Conservation (phyloP, 2,329 filamentous ascomycete species). For the Apiospora phragmitis region DNA sequence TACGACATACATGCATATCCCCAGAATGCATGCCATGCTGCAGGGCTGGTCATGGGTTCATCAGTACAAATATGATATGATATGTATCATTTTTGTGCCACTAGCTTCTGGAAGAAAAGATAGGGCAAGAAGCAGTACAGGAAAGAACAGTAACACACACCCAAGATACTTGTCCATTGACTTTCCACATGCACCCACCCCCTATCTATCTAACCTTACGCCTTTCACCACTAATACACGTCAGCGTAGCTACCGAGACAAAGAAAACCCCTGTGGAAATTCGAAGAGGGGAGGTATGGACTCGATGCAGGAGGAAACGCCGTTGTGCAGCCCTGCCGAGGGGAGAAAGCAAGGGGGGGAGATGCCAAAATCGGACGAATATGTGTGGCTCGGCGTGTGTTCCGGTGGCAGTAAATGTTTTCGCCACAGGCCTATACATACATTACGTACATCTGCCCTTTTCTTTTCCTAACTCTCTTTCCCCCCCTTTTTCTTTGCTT, state of each 20-base stretch:
- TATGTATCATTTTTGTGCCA: neutral
- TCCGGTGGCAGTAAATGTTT: neutral
- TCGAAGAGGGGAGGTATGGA: neutral
- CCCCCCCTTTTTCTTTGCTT: neutral
- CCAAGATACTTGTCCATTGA: neutral
- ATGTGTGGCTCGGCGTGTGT: neutral
- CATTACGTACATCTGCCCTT: neutral
- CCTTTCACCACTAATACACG: neutral
- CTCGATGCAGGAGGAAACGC: neutral
- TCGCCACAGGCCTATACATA: neutral
- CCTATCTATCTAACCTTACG: neutral
- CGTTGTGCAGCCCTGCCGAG: neutral
- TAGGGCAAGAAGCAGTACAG: neutral
- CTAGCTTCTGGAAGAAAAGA: no score
- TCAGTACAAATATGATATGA: neutral
- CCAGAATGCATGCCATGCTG: neutral
- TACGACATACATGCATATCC: neutral
- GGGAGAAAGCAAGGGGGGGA: neutral
- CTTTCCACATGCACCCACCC: neutral
- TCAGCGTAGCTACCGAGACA: neutral
- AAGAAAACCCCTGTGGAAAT: neutral
- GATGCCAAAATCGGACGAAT: neutral
- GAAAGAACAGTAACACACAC: neutral
- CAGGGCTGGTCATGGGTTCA: neutral
- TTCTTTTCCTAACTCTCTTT: neutral